Conservation (phyloP, 2,329 filamentous ascomycete species). For the Diaporthe batatas region DNA sequence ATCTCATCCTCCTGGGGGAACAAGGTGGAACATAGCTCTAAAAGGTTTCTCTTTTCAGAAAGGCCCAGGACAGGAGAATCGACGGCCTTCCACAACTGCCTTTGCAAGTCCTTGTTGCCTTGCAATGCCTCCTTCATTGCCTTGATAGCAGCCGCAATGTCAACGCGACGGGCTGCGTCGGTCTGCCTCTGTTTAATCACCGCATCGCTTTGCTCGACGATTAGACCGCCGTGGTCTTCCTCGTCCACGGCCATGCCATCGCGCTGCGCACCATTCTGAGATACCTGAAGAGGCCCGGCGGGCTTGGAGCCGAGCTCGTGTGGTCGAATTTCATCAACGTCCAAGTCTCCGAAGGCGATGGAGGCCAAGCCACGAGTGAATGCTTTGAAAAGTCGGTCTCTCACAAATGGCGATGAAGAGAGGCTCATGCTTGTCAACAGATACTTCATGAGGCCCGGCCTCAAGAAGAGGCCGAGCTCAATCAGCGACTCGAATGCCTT, state of each 20-base stretch:
- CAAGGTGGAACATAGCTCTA: conserved; percentile 65
- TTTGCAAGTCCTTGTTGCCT: conserved; percentile 58
- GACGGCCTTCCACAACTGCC: conserved; percentile 63
- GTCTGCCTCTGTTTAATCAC: conserved; percentile 61
- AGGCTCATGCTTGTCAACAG: conserved; percentile 71
- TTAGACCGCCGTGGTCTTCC: conserved; percentile 56
- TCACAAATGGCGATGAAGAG: conserved; percentile 74
- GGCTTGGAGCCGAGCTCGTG: conserved; percentile 31
- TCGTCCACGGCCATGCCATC: conserved; percentile 43
- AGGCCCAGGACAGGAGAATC: conserved; percentile 61
- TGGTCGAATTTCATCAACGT: conserved; percentile 12
- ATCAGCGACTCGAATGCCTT: conserved; percentile 75
- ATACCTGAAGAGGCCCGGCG: background rate
- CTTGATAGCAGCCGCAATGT: conserved; percentile 60
- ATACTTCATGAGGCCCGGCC: conserved; percentile 67
- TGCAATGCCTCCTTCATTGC: conserved; percentile 63
- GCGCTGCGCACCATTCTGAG: conserved; percentile 30
- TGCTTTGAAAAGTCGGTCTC: conserved; percentile 70
- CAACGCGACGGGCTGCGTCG: conserved; percentile 61
- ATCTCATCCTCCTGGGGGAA: conserved; percentile 63
- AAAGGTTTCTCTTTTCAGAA: conserved; percentile 62
- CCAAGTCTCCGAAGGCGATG: conserved; percentile 72
- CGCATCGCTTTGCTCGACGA: conserved; percentile 61
- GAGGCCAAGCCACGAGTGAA: conserved; percentile 72
- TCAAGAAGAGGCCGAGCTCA: conserved; percentile 72